Percentiles rank a stretch among this genome's conserved stretches.
Evolutionary conservation across 495 filamentous ascomycete genomes (phyloP).

Genomic region (Podospora fimiseda): DNA sequence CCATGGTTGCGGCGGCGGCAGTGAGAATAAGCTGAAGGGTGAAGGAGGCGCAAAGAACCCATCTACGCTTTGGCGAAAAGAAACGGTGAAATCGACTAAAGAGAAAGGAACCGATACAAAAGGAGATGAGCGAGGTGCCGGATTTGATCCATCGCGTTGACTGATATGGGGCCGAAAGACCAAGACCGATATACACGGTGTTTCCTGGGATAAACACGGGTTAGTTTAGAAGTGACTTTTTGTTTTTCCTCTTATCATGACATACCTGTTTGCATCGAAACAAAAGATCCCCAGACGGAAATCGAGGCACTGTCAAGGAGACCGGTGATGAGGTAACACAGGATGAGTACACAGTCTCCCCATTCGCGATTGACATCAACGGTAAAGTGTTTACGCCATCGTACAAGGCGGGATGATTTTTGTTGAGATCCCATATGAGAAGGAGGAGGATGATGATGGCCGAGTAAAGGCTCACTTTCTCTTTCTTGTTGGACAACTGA

Average conservation of each 20-base stretch:
- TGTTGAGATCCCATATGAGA: constrained; percentile 5
- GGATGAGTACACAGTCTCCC: constrained; percentile 56
- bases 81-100: constrained; percentile 57
- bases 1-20: constrained; percentile 50
- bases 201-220: constrained; percentile 39
- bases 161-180: constrained; percentile 47
- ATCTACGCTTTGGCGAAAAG: constrained; percentile 48
- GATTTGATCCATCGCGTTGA: constrained; percentile 62
- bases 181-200: constrained; percentile 67
- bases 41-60: constrained; percentile 60
- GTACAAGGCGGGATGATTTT: constrained; percentile 10
- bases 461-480: neutral
- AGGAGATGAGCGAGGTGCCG: constrained; percentile 54
- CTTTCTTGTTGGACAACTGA: too few species aligned
- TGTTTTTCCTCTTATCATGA: neutral
- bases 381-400: constrained; percentile 38
- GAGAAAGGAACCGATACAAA: constrained; percentile 59
- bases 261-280: constrained; percentile 69
- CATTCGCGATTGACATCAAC: constrained; percentile 46
- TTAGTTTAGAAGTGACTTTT: neutral
- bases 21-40: constrained; percentile 48
- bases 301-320: constrained; percentile 66
- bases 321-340: constrained; percentile 67
- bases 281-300: constrained; percentile 69
- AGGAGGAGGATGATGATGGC: constrained; percentile 26